Conservation (phyloP, 2,329 filamentous ascomycete species). For the Paraphaeosphaeria sporulosa region DNA sequence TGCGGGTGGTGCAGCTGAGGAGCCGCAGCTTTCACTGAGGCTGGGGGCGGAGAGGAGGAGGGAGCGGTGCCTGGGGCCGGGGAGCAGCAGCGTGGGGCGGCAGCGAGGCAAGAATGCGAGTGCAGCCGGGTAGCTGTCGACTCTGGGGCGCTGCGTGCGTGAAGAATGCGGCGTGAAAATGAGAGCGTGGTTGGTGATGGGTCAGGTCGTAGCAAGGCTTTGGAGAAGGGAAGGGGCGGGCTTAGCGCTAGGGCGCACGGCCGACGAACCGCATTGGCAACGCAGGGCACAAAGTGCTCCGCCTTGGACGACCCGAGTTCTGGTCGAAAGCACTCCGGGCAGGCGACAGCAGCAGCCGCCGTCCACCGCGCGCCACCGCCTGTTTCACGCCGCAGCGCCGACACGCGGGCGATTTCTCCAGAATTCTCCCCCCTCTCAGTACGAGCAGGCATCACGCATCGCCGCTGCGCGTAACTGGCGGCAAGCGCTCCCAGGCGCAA, state of each 20-base stretch:
- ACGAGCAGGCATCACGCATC: not conserved
- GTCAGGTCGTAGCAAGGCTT: not conserved
- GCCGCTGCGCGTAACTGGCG: slow-evolving; percentile 10
- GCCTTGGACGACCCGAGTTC: slow-evolving; percentile 1
- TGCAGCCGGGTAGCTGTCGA: not conserved
- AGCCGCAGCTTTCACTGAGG: slow-evolving; percentile 31
- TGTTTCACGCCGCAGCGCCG: not conserved
- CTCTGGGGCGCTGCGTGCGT: not conserved
- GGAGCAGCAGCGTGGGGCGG: slow-evolving; percentile 7
- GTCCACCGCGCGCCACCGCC: too few species aligned
- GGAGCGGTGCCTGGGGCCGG: slow-evolving; percentile 4
- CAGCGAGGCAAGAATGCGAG: slow-evolving; percentile 14
- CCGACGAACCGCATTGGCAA: slow-evolving; percentile 1
- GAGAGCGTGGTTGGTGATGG: slow-evolving; percentile 1
- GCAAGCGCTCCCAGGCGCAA: slow-evolving; percentile 8
- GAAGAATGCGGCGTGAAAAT: slow-evolving; percentile 14
- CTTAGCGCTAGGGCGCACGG: slow-evolving; percentile 11
- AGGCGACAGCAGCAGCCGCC: not conserved
- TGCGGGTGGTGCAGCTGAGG: slow-evolving; percentile 14
- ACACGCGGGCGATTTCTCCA: not conserved
- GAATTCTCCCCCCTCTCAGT: not conserved
- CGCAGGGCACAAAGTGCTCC: slow-evolving; percentile 1
- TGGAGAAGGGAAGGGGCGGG: slow-evolving; percentile 11
- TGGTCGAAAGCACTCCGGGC: not conserved
- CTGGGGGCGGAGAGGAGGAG: slow-evolving; percentile 23